Conservation (phyloP, 2,329 filamentous ascomycete species). For the Pseudogymnoascus destructans region DNA sequence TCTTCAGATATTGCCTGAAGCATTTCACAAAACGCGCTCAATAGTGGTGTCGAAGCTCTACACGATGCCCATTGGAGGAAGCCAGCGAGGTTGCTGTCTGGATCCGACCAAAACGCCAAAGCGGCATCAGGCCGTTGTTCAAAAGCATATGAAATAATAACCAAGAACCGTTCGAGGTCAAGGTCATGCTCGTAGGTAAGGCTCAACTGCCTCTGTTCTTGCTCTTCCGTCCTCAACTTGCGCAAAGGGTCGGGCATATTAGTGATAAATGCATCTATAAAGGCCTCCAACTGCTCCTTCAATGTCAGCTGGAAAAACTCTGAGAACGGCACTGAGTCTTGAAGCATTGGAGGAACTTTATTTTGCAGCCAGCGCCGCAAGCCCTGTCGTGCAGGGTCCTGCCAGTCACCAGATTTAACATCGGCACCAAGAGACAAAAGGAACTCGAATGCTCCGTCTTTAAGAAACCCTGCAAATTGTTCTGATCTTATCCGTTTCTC, state of each 20-base stretch:
- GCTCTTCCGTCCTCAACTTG: slow-evolving; percentile 74
- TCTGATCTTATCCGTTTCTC: slow-evolving; percentile 61
- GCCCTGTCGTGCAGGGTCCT: slow-evolving; percentile 72
- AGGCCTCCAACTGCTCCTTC: slow-evolving; percentile 72
- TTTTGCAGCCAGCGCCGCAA: slow-evolving; percentile 73
- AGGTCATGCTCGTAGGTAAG: slow-evolving; percentile 53
- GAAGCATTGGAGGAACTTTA: slow-evolving; percentile 56
- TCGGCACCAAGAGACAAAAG: slow-evolving; percentile 75
- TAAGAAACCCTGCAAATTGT: slow-evolving; percentile 61
- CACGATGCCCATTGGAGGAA: slow-evolving; percentile 97
- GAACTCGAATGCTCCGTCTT: slow-evolving; percentile 87
- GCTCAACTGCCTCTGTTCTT: slow-evolving; percentile 64
- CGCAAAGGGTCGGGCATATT: slow-evolving; percentile 90
- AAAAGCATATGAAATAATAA: slow-evolving; percentile 85
- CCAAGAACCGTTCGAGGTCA: slow-evolving; percentile 76
- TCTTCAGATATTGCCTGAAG: slow-evolving; percentile 76
- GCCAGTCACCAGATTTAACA: slow-evolving; percentile 68
- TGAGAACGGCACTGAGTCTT: slow-evolving; percentile 57
- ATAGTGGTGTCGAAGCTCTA: slow-evolving; percentile 86
- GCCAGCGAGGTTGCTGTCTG: slow-evolving; percentile 83
- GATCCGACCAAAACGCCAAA: slow-evolving; percentile 80
- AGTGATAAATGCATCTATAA: slow-evolving; percentile 84
- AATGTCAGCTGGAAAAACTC: slow-evolving; percentile 58
- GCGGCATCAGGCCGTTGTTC: slow-evolving; percentile 75
- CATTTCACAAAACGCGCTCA: slow-evolving; percentile 95